Conservation (phyloP, 371 early-diverging fungal species). For the Scutellospora calospora region DNA sequence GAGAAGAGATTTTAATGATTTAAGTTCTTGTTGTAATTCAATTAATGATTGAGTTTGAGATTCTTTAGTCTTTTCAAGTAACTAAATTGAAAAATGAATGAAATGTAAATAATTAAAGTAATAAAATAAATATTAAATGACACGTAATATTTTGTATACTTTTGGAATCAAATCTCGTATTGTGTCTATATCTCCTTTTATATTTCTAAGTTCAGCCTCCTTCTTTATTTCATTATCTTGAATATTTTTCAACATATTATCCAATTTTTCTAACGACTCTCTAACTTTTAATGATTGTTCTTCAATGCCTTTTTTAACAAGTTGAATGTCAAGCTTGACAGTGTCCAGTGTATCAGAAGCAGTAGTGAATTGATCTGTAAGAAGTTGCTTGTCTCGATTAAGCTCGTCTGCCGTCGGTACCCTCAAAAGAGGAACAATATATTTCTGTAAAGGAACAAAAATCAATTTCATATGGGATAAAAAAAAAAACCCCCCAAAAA, state of each 20-base stretch:
- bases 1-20: conserved; percentile 88
- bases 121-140: neutral
- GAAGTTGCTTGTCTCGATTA: conserved; percentile 73
- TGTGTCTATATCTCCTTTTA: conserved; percentile 80
- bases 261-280: conserved; percentile 72
- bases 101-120: neutral
- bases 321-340: conserved; percentile 66
- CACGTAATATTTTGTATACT: conserved; percentile 52
- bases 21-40: conserved; percentile 94
- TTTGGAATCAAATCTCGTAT: conserved; percentile 82
- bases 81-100: conserved; percentile 52
- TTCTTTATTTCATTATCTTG: conserved; percentile 75
- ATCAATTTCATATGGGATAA: conserved; percentile 18
- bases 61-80: conserved; percentile 79
- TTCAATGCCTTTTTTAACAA: conserved; percentile 66
- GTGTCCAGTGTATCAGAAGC: conserved; percentile 77
- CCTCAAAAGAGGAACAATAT: conserved; percentile 73
- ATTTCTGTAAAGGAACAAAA: conserved; percentile 57
- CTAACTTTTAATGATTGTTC: conserved; percentile 78
- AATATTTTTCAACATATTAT: conserved; percentile 71
- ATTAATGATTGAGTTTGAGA: conserved; percentile 72
- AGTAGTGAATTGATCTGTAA: conserved; percentile 80
- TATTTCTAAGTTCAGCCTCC: conserved; percentile 73
- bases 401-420: conserved; percentile 74
- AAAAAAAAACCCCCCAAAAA: conserved; percentile 25